Percentiles rank a stretch among this genome's conserved stretches.
Conservation (phyloP, 2,329 filamentous ascomycete species). For the Stromatinia cepivora region DNA sequence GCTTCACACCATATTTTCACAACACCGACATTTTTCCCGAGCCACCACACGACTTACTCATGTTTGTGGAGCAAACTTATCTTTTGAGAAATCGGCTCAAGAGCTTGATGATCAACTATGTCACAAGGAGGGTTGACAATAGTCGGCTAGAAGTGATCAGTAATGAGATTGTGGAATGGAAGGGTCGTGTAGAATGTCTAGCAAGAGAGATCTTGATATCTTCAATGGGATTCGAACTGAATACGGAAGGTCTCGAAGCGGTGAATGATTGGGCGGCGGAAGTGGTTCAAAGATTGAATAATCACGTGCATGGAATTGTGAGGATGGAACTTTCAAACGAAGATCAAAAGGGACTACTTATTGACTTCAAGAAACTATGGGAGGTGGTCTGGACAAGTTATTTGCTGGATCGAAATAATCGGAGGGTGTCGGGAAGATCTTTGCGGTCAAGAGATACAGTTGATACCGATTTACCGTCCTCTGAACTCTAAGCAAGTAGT, state of each 20-base stretch:
- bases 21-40: conserved; percentile 31
- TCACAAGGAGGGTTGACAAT: conserved; percentile 24
- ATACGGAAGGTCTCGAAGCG: conserved; percentile 14
- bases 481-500: neutral
- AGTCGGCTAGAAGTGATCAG: conserved; percentile 23
- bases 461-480: conserved; percentile 1
- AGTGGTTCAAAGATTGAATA: conserved; percentile 26
- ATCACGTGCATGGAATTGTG: conserved; percentile 25
- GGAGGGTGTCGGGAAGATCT: conserved; percentile 7
- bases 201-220: conserved; percentile 24
- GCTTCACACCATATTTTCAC: conserved; percentile 37
- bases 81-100: conserved; percentile 31
- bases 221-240: conserved; percentile 20
- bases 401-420: conserved; percentile 19
- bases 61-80: conserved; percentile 33
- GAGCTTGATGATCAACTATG: conserved; percentile 34
- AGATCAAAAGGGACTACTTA: conserved; percentile 25
- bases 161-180: conserved; percentile 27
- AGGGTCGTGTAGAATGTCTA: conserved; percentile 26
- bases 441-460: conserved; percentile 11
- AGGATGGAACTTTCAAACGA: conserved; percentile 27
- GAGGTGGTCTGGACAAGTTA: conserved; percentile 27
- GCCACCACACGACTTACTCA: conserved; percentile 34
- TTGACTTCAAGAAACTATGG: conserved; percentile 32
- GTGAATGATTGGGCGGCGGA: conserved; percentile 28